phyloP scores from a whole-genome alignment of 1,284 basidiomycete species.

The Ustilago xerochloae region DNA sequence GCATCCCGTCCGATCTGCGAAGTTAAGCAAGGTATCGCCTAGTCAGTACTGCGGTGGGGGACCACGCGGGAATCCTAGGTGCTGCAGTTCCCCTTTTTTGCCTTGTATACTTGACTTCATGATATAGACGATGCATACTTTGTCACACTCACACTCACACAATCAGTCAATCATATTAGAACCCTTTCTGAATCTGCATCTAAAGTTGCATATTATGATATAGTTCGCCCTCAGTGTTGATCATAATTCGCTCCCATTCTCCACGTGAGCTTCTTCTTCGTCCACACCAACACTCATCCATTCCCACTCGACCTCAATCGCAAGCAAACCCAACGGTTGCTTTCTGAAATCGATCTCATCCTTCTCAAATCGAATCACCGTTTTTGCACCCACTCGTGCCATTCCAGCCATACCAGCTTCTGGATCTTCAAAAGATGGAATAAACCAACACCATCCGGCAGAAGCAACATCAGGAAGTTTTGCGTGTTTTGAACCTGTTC shows the following conservation, averaged over 20 bases:
- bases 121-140: too few relatives aligned
- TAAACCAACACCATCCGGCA: constrained; percentile 67
- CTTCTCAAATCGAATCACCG: constrained; percentile 41
- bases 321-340: constrained; percentile 56
- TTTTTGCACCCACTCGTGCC: constrained; percentile 13
- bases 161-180: too few relatives aligned
- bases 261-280: constrained; percentile 4
- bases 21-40: constrained; percentile 82
- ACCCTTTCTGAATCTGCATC: too few relatives aligned
- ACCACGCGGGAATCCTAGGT: constrained; percentile 84
- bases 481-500: constrained; percentile 63
- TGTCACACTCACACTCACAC: too few relatives aligned
- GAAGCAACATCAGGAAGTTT: constrained; percentile 63
- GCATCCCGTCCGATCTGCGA: constrained; percentile 83
- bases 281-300: constrained; percentile 54
- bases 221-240: background rate
- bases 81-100: constrained; percentile 70
- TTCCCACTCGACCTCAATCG: constrained; percentile 64
- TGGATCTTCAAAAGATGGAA: constrained; percentile 65
- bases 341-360: constrained; percentile 68
- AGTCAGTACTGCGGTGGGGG: constrained; percentile 86
- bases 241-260: background rate
- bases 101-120: too few relatives aligned
- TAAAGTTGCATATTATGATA: too few relatives aligned
- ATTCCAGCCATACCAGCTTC: constrained; percentile 14